These are phyloP conservation scores for Trichocomaceae sp. DNA, from an alignment of 2,329 filamentous ascomycete species.

Conservation along the genomic window DNA sequence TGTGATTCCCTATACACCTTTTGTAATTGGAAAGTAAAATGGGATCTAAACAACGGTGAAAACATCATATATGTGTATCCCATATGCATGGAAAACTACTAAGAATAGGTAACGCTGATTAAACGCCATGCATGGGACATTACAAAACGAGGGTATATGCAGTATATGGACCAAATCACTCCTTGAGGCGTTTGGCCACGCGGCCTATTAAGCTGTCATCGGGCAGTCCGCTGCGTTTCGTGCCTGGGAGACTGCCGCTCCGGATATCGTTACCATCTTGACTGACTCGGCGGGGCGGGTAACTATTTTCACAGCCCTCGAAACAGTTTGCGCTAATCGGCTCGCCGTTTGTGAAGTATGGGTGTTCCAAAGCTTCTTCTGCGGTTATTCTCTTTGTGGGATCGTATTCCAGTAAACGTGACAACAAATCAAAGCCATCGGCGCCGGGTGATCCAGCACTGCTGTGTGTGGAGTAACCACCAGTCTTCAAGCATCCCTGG, in stretches of 20 bases:
- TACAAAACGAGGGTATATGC: neutral
- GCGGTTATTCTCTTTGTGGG: constrained; percentile 83
- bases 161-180: constrained; percentile 20
- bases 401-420: constrained; percentile 84
- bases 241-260: constrained; percentile 81
- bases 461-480: constrained; percentile 44
- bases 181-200: constrained; percentile 51
- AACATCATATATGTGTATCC: neutral
- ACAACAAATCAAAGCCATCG: constrained; percentile 76
- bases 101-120: neutral
- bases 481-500: constrained; percentile 60
- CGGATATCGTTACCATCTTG: constrained; percentile 94
- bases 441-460: constrained; percentile 55
- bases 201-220: constrained; percentile 66
- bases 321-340: constrained; percentile 79
- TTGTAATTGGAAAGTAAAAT: neutral
- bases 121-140: constrained; percentile 5
- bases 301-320: constrained; percentile 78
- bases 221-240: constrained; percentile 77
- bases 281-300: constrained; percentile 82
- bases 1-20: neutral
- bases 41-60: neutral
- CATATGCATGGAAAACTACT: neutral
- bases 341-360: constrained; percentile 70
- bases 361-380: constrained; percentile 78